Conservation (phyloP, 345 rosid species). For the Psidium friedrichsthalianum region DNA sequence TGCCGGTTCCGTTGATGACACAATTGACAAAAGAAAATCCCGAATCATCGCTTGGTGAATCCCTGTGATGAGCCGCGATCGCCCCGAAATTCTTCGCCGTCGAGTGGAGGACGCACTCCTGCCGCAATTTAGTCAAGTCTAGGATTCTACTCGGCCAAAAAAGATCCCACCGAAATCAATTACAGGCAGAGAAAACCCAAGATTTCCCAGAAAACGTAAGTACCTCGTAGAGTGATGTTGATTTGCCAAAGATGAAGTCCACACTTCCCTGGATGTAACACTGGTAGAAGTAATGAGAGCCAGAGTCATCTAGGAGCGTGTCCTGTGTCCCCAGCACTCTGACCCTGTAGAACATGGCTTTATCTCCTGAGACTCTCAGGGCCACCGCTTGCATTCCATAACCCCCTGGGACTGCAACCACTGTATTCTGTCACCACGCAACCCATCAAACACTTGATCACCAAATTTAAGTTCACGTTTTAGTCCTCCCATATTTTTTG, state of each 20-base stretch:
- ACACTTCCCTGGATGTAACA: conserved; percentile 65
- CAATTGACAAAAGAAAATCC: conserved; percentile 87
- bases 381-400: conserved; percentile 84
- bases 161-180: not conserved
- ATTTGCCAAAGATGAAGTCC: conserved; percentile 83
- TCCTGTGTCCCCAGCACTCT: conserved; percentile 78
- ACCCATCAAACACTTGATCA: not conserved
- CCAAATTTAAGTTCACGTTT: not conserved
- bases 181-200: not conserved
- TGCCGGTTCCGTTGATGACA: conserved; percentile 60
- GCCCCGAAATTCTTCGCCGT: conserved; percentile 53
- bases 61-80: conserved; percentile 82
- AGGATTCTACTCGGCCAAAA: not conserved
- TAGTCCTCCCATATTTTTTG: not conserved
- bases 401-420: conserved; percentile 53
- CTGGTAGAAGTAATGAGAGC: conserved; percentile 68
- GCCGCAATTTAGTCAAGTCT: not conserved
- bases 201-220: not conserved
- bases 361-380: conserved; percentile 52
- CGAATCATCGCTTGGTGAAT: conserved; percentile 44
- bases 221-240: conserved; percentile 70
- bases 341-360: conserved; percentile 69
- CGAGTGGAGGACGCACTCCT: conserved; percentile 71
- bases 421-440: conserved; percentile 53
- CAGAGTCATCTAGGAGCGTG: conserved; percentile 71